A percentile compares a stretch with the other conserved stretches of the same genome.
phyloP scores from a whole-genome alignment of 768 basidiomycete species.

The Tubosaeta sp. region DNA sequence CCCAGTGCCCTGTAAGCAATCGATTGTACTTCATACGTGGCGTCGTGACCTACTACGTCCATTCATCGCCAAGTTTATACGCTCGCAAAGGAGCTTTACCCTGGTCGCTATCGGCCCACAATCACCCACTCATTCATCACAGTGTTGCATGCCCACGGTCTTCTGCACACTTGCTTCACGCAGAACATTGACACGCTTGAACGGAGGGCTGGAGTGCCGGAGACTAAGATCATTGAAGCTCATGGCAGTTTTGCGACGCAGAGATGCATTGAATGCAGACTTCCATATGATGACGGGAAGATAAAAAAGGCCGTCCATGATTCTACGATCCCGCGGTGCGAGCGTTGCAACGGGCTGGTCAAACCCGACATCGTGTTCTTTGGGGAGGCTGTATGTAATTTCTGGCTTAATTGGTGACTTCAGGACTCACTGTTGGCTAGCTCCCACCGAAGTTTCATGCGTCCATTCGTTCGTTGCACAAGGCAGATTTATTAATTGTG shows the following conservation, averaged over 20 bases:
- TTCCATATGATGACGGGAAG: constrained; percentile 54
- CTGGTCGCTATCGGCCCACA: constrained; percentile 86
- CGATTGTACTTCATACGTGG: not conserved
- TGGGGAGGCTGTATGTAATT: constrained; percentile 62
- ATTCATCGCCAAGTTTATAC: constrained; percentile 60
- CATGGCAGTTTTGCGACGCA: constrained; percentile 94
- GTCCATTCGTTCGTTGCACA: constrained; percentile 46
- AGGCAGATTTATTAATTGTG: constrained; percentile 85
- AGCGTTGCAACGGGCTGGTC: constrained; percentile 64
- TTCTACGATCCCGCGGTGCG: constrained; percentile 62
- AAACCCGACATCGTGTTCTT: constrained; percentile 98
- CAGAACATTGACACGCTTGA: constrained; percentile 96
- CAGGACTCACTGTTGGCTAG: constrained; percentile 34
- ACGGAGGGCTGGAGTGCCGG: constrained; percentile 73
- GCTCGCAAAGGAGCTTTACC: constrained; percentile 90
- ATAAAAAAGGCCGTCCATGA: constrained; percentile 61
- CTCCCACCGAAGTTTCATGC: constrained; percentile 68
- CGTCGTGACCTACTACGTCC: not conserved
- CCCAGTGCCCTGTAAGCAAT: constrained; percentile 68
- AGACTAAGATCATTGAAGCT: constrained; percentile 79
- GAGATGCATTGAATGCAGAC: constrained; percentile 72
- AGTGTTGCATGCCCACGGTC: constrained; percentile 63
- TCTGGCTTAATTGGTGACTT: not conserved
- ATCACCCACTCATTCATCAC: constrained; percentile 86
- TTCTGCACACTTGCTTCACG: constrained; percentile 78